A percentile compares a stretch with the other conserved stretches of the same genome.
Conservation (phyloP, 257 asterid genomes). For the Cordia subcordata region DNA sequence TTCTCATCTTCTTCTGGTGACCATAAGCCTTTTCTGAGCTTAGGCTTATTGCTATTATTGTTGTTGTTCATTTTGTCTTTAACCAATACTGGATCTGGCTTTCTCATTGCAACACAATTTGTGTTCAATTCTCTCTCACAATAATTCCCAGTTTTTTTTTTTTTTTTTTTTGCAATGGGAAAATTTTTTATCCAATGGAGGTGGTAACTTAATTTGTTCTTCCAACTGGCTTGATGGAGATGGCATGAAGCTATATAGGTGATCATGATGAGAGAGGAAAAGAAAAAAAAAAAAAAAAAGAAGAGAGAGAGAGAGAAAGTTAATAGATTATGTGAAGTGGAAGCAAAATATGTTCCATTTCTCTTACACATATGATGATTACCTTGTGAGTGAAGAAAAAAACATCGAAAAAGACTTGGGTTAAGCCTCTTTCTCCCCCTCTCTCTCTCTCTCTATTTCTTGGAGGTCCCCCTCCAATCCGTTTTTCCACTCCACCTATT, state of each 20-base stretch:
- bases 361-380: slow-evolving; percentile 59
- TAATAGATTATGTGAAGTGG: slow-evolving; percentile 82
- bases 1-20: slow-evolving; percentile 89
- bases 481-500: slow-evolving; percentile 89
- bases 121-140: too few species aligned
- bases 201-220: slow-evolving; percentile 6
- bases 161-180: not conserved
- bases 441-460: not conserved
- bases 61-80: slow-evolving; percentile 15
- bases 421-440: slow-evolving; percentile 27
- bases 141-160: too few species aligned
- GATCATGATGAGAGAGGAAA: slow-evolving; percentile 34
- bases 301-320: slow-evolving; percentile 17
- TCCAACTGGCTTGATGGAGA: slow-evolving; percentile 45
- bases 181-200: not conserved
- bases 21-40: slow-evolving; percentile 78
- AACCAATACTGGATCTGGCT: slow-evolving; percentile 29
- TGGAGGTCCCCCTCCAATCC: slow-evolving; percentile 83
- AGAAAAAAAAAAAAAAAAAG: too few species aligned
- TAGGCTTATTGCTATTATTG: slow-evolving; percentile 21
- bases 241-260: slow-evolving; percentile 40
- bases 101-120: slow-evolving; percentile 47
- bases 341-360: slow-evolving; percentile 71
- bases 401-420: slow-evolving; percentile 33
- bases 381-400: slow-evolving; percentile 98